Evolutionary conservation across 1,139 yeast species (phyloP).

Genomic region (Candida neerlandica): DNA sequence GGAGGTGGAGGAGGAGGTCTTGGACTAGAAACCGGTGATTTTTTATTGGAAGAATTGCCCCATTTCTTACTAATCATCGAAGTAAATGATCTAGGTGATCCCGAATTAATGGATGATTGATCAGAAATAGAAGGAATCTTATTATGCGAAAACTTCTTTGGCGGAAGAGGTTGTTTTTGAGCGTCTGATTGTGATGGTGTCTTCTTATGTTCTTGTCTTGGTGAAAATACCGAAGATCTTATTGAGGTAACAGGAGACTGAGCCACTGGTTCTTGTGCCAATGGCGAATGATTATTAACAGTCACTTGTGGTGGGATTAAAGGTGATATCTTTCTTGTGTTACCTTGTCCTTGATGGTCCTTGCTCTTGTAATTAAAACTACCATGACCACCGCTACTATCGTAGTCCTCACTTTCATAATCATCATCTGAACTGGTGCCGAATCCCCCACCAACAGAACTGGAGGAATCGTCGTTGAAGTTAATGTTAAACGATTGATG

Average conservation of each 20-base stretch:
- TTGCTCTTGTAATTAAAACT: slow-evolving; percentile 12
- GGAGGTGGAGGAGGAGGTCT: slow-evolving; percentile 13
- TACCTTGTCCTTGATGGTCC: slow-evolving; percentile 1
- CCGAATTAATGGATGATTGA: slow-evolving; percentile 20
- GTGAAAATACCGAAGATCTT: slow-evolving; percentile 5
- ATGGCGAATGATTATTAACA: background rate
- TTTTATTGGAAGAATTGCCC: slow-evolving; percentile 11
- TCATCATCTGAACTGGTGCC: slow-evolving; percentile 34
- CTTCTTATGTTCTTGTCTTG: slow-evolving; percentile 2
- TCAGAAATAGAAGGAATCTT: slow-evolving; percentile 28
- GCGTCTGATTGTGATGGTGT: background rate
- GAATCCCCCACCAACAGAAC: slow-evolving; percentile 33
- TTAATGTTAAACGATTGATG: slow-evolving; percentile 49
- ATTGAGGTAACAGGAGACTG: slow-evolving; percentile 1
- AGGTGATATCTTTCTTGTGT: background rate
- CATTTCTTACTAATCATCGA: slow-evolving; percentile 33
- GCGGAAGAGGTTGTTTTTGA: slow-evolving; percentile 16
- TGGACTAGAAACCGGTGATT: slow-evolving; percentile 10
- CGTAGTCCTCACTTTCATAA: slow-evolving; percentile 18
- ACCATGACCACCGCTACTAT: slow-evolving; percentile 5
- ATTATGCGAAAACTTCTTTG: slow-evolving; percentile 27
- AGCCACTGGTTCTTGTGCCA: background rate
- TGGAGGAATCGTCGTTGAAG: slow-evolving; percentile 33
- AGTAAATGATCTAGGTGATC: slow-evolving; percentile 35
- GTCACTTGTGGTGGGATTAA: slow-evolving; percentile 10